Conservation (phyloP, 1,284 basidiomycete species). For the Earliella scabrosa region DNA sequence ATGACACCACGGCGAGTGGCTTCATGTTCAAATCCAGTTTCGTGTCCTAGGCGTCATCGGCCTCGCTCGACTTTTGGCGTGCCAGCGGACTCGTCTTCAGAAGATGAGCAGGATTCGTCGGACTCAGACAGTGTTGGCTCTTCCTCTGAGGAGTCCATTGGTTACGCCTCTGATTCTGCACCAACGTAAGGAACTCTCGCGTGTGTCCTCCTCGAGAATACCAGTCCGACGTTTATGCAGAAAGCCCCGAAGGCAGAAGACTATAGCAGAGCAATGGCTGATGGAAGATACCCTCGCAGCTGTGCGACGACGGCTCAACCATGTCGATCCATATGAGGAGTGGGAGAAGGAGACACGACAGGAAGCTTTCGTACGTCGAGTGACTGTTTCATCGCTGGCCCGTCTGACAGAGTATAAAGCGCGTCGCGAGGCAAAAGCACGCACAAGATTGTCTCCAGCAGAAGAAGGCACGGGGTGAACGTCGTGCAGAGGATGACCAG, state of each 20-base stretch:
- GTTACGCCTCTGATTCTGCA: constrained; percentile 47
- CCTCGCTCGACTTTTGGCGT: constrained; percentile 60
- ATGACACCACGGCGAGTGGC: background rate
- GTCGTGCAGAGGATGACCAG: constrained; percentile 42
- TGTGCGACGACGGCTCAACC: constrained; percentile 65
- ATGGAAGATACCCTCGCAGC: constrained; percentile 72
- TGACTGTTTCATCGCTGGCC: background rate
- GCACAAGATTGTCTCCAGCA: constrained; percentile 44
- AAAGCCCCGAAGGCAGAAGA: constrained; percentile 21
- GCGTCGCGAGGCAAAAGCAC: constrained; percentile 60
- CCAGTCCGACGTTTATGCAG: constrained; percentile 5
- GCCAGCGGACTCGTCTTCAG: constrained; percentile 51
- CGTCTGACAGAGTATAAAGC: constrained; percentile 39
- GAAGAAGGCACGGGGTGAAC: constrained; percentile 41
- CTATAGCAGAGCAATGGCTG: constrained; percentile 51
- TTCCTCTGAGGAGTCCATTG: constrained; percentile 41
- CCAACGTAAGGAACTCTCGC: constrained; percentile 37
- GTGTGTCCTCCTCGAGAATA: background rate
- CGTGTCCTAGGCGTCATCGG: constrained; percentile 22
- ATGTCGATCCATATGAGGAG: constrained; percentile 79
- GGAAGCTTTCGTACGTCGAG: constrained; percentile 71
- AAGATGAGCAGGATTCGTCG: constrained; percentile 44
- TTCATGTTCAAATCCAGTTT: constrained; percentile 6
- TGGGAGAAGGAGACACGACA: constrained; percentile 71
- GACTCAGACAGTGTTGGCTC: constrained; percentile 46